phyloP scores from a whole-genome alignment of 441 rosid genomes.

The Metrosideros polymorpha region DNA sequence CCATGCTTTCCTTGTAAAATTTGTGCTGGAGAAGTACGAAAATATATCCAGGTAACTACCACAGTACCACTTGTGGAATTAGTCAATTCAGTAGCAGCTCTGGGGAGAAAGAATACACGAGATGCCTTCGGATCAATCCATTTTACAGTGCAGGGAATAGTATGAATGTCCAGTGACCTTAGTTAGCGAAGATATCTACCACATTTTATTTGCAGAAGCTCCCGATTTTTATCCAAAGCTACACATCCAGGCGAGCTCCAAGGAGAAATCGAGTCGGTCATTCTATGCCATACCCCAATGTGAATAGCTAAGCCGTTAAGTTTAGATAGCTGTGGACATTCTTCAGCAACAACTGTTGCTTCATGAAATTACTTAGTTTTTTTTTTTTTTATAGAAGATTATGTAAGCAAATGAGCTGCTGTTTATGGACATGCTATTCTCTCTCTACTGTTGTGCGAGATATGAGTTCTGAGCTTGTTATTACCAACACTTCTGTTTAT shows the following conservation, averaged over 20 bases:
- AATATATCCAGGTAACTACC: background rate
- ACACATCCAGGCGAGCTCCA: background rate
- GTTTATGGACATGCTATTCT: background rate
- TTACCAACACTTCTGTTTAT: background rate
- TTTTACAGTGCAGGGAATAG: background rate
- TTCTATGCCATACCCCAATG: background rate
- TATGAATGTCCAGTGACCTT: background rate
- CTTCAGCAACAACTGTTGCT: background rate
- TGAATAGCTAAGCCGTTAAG: background rate
- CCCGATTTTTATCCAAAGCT: background rate
- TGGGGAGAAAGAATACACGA: background rate
- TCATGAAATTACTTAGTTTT: background rate
- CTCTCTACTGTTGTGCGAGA: background rate
- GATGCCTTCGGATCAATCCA: background rate
- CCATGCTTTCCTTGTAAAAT: background rate
- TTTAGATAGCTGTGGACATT: background rate
- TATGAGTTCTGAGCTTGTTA: background rate
- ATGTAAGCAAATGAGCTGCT: background rate
- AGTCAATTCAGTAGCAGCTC: background rate
- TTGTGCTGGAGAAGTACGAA: background rate
- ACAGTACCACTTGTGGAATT: background rate
- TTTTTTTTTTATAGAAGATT: background rate
- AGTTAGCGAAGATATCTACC: background rate
- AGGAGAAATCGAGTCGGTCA: background rate
- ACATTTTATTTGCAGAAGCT: background rate